Evolutionary conservation across 164 flowering plant genomes (phyloP).

Genomic region (Stephania japonica): DNA sequence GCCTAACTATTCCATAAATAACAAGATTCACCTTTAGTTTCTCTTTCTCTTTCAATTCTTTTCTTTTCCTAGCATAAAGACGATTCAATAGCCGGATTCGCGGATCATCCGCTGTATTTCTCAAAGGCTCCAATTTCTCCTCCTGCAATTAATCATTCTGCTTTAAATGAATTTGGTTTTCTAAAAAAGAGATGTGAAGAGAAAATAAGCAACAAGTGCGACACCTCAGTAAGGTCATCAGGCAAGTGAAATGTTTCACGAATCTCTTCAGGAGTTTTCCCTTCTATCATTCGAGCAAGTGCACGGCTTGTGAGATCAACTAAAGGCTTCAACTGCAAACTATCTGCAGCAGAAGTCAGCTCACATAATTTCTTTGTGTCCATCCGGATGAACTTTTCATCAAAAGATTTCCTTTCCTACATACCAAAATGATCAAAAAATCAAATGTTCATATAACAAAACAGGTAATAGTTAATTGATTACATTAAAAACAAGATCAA

Average conservation of each 20-base stretch:
- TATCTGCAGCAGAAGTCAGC: slow-evolving; percentile 88
- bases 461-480: background rate
- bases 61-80: slow-evolving; percentile 85
- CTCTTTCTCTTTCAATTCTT: slow-evolving; percentile 74
- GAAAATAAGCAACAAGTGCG: slow-evolving; percentile 1
- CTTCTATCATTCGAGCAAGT: slow-evolving; percentile 93
- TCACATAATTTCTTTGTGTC: slow-evolving; percentile 79
- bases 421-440: slow-evolving; percentile 8
- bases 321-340: slow-evolving; percentile 81
- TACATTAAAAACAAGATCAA: background rate
- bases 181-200: background rate
- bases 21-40: slow-evolving; percentile 51
- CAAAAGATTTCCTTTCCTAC: slow-evolving; percentile 81
- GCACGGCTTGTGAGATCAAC: slow-evolving; percentile 91
- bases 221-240: slow-evolving; percentile 96
- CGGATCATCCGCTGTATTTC: slow-evolving; percentile 84
- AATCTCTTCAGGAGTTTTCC: slow-evolving; percentile 86
- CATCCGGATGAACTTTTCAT: slow-evolving; percentile 75
- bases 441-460: background rate
- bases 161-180: slow-evolving; percentile 1
- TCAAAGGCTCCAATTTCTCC: slow-evolving; percentile 87
- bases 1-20: slow-evolving; percentile 1
- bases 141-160: slow-evolving; percentile 44
- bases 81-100: slow-evolving; percentile 81
- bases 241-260: slow-evolving; percentile 87